Percentiles rank a stretch among this genome's conserved stretches.
phyloP scores from a whole-genome alignment of 2,329 filamentous ascomycete species.

The Hirsutella minnesotensis region DNA sequence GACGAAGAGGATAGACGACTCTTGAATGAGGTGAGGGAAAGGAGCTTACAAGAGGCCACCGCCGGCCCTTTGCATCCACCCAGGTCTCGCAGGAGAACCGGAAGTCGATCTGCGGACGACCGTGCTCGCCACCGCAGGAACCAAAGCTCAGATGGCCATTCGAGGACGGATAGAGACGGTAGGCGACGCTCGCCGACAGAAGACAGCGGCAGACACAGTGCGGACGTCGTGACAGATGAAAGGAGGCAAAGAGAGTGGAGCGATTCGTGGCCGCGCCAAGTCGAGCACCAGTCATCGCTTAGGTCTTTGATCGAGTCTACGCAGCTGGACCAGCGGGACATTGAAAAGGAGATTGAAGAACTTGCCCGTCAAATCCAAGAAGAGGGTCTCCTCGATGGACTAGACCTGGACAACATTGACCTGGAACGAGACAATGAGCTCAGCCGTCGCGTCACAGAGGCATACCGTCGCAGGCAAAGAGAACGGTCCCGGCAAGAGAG shows the following conservation, averaged over 20 bases:
- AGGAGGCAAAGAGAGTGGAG: slow-evolving; percentile 24
- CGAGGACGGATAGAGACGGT: slow-evolving; percentile 12
- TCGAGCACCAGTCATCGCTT: slow-evolving; percentile 85
- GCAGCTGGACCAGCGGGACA: slow-evolving; percentile 63
- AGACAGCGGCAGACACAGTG: slow-evolving; percentile 13
- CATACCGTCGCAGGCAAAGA: slow-evolving; percentile 66
- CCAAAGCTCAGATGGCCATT: slow-evolving; percentile 17
- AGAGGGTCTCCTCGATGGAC: slow-evolving; percentile 75
- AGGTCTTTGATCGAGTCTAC: slow-evolving; percentile 73
- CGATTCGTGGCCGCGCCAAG: slow-evolving; percentile 41
- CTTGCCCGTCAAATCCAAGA: slow-evolving; percentile 83
- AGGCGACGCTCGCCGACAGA: slow-evolving; percentile 13
- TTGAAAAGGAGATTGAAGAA: slow-evolving; percentile 81
- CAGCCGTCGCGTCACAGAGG: slow-evolving; percentile 80
- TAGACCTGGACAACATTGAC: slow-evolving; percentile 81
- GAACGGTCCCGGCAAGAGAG: slow-evolving; percentile 42
- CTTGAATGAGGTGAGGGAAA: slow-evolving; percentile 57
- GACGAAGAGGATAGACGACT: slow-evolving; percentile 59
- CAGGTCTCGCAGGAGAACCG: slow-evolving; percentile 16
- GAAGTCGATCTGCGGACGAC: slow-evolving; percentile 22
- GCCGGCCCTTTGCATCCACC: slow-evolving; percentile 27
- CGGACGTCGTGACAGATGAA: slow-evolving; percentile 25
- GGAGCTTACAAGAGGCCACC: slow-evolving; percentile 60
- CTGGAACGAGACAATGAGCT: slow-evolving; percentile 78
- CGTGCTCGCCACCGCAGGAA: slow-evolving; percentile 19